Evolutionary conservation across 306 rosid species (phyloP).

Genomic region (Corylus americana): DNA sequence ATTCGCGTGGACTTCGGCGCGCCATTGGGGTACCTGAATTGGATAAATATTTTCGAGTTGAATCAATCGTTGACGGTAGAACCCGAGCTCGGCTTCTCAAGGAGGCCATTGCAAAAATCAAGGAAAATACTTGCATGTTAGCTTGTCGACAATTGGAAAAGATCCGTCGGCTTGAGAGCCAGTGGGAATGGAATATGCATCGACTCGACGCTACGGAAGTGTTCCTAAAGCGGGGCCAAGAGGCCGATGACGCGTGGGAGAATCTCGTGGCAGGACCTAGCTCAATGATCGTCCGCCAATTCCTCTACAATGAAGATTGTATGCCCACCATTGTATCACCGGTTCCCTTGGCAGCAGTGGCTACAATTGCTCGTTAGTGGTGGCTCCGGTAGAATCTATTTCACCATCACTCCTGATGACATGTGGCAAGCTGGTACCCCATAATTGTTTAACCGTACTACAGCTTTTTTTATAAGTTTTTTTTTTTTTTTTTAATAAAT

Average conservation of each 20-base stretch:
- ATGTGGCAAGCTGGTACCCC: neutral
- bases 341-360: constrained; percentile 13
- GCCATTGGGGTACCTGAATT: constrained; percentile 53
- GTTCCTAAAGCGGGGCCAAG: constrained; percentile 16
- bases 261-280: constrained; percentile 31
- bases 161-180: constrained; percentile 29
- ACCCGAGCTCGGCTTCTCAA: constrained; percentile 24
- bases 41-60: constrained; percentile 24
- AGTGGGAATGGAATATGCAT: constrained; percentile 34
- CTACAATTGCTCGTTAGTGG: constrained; percentile 22
- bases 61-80: neutral
- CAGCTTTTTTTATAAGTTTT: no score
- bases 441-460: no score
- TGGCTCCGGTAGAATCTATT: constrained; percentile 8
- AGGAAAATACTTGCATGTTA: constrained; percentile 33
- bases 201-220: constrained; percentile 44
- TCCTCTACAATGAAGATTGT: constrained; percentile 13
- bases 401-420: neutral
- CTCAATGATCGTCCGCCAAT: constrained; percentile 17
- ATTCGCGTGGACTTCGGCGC: constrained; percentile 32
- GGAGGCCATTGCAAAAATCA: constrained; percentile 36
- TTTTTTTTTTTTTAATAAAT: no score
- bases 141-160: constrained; percentile 40
- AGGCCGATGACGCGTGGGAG: constrained; percentile 35
- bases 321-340: constrained; percentile 6